A percentile compares a stretch with the other conserved stretches of the same genome.
phyloP scores from a whole-genome alignment of 805 yeast genomes.

The Schizosaccharomyces cryophilus region DNA sequence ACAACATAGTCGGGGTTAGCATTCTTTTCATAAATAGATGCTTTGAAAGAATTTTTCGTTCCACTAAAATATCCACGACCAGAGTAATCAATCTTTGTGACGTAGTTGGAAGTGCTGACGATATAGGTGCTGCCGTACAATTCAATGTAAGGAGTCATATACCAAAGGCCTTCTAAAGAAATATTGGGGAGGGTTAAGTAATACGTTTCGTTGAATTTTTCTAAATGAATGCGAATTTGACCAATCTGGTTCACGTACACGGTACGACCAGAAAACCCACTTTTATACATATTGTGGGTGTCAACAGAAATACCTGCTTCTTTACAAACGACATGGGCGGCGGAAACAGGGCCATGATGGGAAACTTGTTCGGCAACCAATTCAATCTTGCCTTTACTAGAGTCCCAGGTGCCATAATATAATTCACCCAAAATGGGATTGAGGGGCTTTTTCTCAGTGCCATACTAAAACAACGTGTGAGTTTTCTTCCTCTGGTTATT shows the following conservation, averaged over 20 bases:
- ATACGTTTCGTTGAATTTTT: conserved; percentile 39
- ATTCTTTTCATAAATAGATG: conserved; percentile 35
- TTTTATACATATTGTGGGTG: conserved; percentile 76
- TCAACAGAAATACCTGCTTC: conserved; percentile 43
- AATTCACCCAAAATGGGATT: conserved; percentile 92
- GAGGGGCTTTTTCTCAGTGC: conserved; percentile 4
- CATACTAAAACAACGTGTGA: neutral
- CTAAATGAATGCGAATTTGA: conserved; percentile 42
- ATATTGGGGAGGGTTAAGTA: conserved; percentile 77
- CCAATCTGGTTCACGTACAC: conserved; percentile 79
- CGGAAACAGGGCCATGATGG: conserved; percentile 94
- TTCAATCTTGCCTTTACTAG: conserved; percentile 28
- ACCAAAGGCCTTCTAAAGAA: conserved; percentile 78
- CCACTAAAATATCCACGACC: conserved; percentile 94
- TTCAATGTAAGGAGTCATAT: conserved; percentile 86
- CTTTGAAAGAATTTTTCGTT: conserved; percentile 79
- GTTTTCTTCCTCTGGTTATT: conserved; percentile 25
- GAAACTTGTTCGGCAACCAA: conserved; percentile 88
- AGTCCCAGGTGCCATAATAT: conserved; percentile 69
- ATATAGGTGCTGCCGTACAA: conserved; percentile 71
- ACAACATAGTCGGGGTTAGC: conserved; percentile 16
- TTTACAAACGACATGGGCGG: conserved; percentile 56
- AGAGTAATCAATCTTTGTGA: conserved; percentile 47
- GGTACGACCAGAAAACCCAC: conserved; percentile 49
- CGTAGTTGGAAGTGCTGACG: conserved; percentile 57